Base-by-base conservation (phyloP, 148 eudicot genomes). In the Salicornia ramosissima region DNA sequence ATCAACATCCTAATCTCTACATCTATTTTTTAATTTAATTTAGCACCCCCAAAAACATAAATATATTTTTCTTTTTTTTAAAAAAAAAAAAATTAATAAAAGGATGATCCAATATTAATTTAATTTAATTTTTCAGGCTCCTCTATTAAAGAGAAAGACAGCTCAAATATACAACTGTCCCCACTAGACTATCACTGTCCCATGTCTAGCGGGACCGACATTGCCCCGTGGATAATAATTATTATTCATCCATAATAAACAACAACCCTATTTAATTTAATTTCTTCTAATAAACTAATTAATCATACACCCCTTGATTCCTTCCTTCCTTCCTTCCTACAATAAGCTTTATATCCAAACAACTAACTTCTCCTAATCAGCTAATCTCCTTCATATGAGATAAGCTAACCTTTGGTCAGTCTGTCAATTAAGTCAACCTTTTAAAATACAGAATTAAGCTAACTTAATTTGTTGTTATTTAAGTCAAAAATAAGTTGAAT, bases 271-370 rank as follows among this genome's bases (percentile, higher is more conserved):
- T n/a, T n/a, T n/a, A n/a, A n/a, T n/a, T n/a, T 13, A 69, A 16
- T 39, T 49, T 49, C 53, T 49, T 49, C 19, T 3, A n/a, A n/a
- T n/a, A n/a, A n/a, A n/a, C n/a, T 66, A 86, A 90, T 49, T 78
- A 79, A 76, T 83, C 89, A 46, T 79, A 83, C 64, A 78, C 71
- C 71, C 65, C 75, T 65, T 65, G 76, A 67, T 69, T 72, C 68
- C 36, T 59, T 33, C 56, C 59, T 36, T 36, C 40, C 8, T 3
- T 3, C 40, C 8, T 36, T 36, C 40, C 5, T 36, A 36, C 40
- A 36, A 36, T 36, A 3, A 3, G 40, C 5, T 36, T n/a, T 36
- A 8, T 36, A 36, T 36, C 40, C n/a, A n/a, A n/a, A n/a, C n/a
- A n/a, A n/a, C n/a, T n/a, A n/a, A n/a, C n/a, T n/a, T n/a, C n/a